Base-by-base conservation (phyloP, 2,329 filamentous ascomycete species). In the Penicillium sp. region DNA sequence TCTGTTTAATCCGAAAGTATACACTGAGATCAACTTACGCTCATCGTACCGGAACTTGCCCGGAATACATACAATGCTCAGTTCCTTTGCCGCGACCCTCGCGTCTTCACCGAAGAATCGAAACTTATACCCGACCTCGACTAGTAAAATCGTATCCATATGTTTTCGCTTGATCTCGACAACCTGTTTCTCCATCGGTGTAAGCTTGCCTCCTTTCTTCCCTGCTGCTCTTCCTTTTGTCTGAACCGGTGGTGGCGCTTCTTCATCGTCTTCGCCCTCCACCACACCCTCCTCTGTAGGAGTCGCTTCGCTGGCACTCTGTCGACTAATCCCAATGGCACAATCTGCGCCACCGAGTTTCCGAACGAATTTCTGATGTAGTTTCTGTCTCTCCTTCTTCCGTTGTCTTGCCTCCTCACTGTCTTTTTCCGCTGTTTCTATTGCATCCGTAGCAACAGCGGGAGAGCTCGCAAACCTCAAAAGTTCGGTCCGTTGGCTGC, bases 111-210 rank as follows among this genome's bases (percentile, higher is more conserved):
- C 95, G 73, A 97, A 97, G 81, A 99, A 97, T 38, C 91, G 89
- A 79, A 96, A 99, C 75, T 99, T 99, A 81, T 99, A 99, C 55
- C 95, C 95, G 8, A 98, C 95, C 75, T 99, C 94, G 56, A 98
- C 89, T 13, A 98, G 91, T 35, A 99, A 83, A 21, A 99, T 71
- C 0, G 94, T 95, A 73, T 98, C 95, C 81, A 92, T 85, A 74
- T 98, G 89, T 69, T 94, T 91, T 63, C 88, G 85, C 80, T 99
- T 99, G 76, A 99, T 96, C 19, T 96, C 93, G 6, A 99, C 84
- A 61, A 97, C 91, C 71, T 98, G 95, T 46, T 91, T 86, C 76
- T 98, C 93, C 88, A 99, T 91, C 0, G 95, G 95, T 0, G 95
- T 99, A 63, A 99, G 85, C 75, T 97, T 97, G n/a, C 78, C 86